Evolutionary conservation across 352 stramenopile species (phyloP), one percentile per base, ranked within the genome.

Genomic region (Thalassiosira ordinaria): DNA sequence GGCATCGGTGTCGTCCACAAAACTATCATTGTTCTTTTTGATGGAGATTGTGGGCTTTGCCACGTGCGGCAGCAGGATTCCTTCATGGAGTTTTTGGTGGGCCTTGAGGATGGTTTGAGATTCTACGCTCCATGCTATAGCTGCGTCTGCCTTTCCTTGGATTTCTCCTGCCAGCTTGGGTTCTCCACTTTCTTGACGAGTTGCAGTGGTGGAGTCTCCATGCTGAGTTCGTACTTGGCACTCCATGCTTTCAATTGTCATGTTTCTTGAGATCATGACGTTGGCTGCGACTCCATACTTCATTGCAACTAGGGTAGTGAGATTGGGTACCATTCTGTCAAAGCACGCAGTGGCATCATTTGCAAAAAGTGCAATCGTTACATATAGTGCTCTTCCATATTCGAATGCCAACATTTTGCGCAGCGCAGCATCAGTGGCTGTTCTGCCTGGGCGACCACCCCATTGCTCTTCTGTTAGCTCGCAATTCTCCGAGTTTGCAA

Each of bases 1-100:
- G 1, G 9, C 35, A 39, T 73, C 49, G 13, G 11, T 22, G 49
- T 73, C 33, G 49, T 73, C 64, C 0, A 73, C 51, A 31, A 44
- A 73, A 14, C 37, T 41, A 64, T 73, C 49, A 16, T 49, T 53
- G 18, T 47, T 73, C 13, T 59, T 35, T 5, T 20, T 24, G 9
- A 53, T 70, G 1, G 4, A 41, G 13, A 5, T 3, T 18, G 9
- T n/a, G n/a, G n/a, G n/a, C 1, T 29, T n/a, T 31, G 18, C 24
- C 1, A 56, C 61, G 24, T 22, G 18, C 8, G 39, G 6, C 13
- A 70, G 44, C 5, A 0, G 6, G 61, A 70, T 33, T n/a, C 61
- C 61, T 29, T 37, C 1, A 41, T 57, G 61, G 1, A 70, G 20
- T 41, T 11, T 26, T 44, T 41, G 16, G 24, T 57, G 37, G n/a